Evolutionary conservation across 2,329 filamentous ascomycete genomes (phyloP).

Genomic region (Neurospora sp.): DNA sequence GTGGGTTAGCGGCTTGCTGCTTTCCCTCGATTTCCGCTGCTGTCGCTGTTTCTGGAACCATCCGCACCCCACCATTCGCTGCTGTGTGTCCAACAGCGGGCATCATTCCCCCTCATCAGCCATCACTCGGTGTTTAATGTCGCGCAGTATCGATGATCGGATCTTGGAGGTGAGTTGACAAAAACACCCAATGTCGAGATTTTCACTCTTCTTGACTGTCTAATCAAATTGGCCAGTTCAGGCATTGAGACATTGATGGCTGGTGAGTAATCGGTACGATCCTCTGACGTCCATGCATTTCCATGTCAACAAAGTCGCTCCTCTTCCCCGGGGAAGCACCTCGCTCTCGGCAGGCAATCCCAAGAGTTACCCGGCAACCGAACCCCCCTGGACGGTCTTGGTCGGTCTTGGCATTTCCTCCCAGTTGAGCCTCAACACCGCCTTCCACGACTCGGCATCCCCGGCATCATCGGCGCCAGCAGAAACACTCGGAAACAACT

Average conservation of each 20-base stretch:
- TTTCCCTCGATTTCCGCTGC: slow-evolving; percentile 2
- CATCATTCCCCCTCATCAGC: not conserved
- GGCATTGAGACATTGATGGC: not conserved
- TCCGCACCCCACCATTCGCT: slow-evolving; percentile 12
- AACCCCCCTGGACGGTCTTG: not conserved
- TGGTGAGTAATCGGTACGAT: not conserved
- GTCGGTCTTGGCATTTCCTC: not conserved
- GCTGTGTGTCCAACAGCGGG: not conserved
- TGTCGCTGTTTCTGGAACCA: slow-evolving; percentile 19
- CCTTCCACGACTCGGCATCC: not conserved
- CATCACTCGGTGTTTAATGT: not conserved
- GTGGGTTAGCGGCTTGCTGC: slow-evolving; percentile 10
- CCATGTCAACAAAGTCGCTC: not conserved
- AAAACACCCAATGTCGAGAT: not conserved
- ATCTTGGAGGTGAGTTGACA: not conserved
- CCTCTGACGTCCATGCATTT: not conserved
- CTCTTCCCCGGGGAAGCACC: not conserved
- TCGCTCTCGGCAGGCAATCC: not conserved
- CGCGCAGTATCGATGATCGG: not conserved
- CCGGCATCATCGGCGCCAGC: not conserved
- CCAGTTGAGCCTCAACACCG: not conserved
- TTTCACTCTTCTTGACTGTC: too few species aligned
- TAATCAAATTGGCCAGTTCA: not conserved
- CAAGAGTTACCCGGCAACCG: not conserved
- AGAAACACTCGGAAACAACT: not conserved